A percentile compares a stretch with the other conserved stretches of the same genome.
Conservation (phyloP, 2,329 filamentous ascomycete species). For the Epichloe bromicola region DNA sequence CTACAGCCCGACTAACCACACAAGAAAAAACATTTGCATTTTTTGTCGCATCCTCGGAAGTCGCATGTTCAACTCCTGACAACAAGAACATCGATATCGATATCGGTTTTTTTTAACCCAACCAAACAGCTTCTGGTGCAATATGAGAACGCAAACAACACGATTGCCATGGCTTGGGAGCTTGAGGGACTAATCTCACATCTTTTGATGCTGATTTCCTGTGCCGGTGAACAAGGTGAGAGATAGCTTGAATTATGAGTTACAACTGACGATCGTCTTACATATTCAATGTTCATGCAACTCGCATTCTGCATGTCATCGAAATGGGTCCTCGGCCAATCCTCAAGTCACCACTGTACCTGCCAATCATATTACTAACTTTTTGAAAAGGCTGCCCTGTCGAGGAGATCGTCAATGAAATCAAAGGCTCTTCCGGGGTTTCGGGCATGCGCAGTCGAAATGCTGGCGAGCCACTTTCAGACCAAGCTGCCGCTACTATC, state of each 20-base stretch:
- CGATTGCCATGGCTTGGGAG: conserved; percentile 22
- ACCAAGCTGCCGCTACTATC: conserved; percentile 18
- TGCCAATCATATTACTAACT: background rate
- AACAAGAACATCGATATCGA: background rate
- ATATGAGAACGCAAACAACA: conserved; percentile 13
- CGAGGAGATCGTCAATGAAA: conserved; percentile 19
- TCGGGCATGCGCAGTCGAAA: conserved; percentile 7
- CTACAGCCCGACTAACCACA: too few relatives aligned
- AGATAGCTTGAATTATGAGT: conserved; percentile 1
- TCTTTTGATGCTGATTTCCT: conserved; percentile 24
- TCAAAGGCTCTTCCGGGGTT: conserved; percentile 14
- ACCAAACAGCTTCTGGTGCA: background rate
- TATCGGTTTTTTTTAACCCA: background rate
- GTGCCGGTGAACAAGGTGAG: conserved; percentile 25
- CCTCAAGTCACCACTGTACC: background rate
- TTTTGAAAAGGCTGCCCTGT: conserved; percentile 17
- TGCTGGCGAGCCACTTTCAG: conserved; percentile 8
- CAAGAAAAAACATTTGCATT: background rate
- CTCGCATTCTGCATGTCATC: background rate
- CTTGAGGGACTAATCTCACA: conserved; percentile 25
- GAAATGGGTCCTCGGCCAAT: background rate
- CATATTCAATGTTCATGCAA: background rate
- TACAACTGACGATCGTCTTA: background rate
- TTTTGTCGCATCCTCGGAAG: background rate
- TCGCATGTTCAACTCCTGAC: conserved; percentile 10